Conservation (phyloP, 345 rosid genomes). For the Syzygium oleosum region DNA sequence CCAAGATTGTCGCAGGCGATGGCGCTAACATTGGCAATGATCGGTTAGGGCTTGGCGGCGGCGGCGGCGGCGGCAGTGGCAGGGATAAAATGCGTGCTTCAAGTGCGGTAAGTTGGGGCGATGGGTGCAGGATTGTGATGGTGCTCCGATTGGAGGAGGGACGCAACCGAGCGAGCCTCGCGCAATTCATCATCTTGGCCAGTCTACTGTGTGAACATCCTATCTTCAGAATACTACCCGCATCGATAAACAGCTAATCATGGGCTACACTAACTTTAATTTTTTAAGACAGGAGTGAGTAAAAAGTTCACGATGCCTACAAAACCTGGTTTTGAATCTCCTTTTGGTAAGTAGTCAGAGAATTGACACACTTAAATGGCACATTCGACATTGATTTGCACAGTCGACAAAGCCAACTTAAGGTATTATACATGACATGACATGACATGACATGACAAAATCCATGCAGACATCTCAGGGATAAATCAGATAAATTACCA, state of each 20-base stretch:
- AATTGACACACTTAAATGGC: neutral
- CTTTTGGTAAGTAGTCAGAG: neutral
- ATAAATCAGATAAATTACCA: conserved; percentile 14
- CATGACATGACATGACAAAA: neutral
- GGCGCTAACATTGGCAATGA: conserved; percentile 2
- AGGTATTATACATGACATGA: neutral
- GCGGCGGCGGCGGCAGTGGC: neutral
- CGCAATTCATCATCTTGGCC: neutral
- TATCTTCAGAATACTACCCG: neutral
- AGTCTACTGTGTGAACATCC: neutral
- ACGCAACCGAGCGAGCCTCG: neutral
- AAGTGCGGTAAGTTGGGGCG: conserved; percentile 6
- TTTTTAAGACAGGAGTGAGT: neutral
- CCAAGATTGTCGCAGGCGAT: conserved; percentile 1
- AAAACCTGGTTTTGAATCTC: neutral
- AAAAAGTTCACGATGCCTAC: neutral
- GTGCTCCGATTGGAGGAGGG: neutral
- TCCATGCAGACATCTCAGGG: neutral
- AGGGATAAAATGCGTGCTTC: neutral
- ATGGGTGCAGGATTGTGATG: conserved; percentile 5
- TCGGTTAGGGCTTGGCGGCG: neutral
- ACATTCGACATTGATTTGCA: neutral
- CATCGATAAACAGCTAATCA: neutral
- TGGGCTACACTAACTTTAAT: neutral
- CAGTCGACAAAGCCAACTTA: neutral